A percentile compares a stretch with the other conserved stretches of the same genome.
Conservation (phyloP, 768 basidiomycete species). For the Glaciozyma antarctica region DNA sequence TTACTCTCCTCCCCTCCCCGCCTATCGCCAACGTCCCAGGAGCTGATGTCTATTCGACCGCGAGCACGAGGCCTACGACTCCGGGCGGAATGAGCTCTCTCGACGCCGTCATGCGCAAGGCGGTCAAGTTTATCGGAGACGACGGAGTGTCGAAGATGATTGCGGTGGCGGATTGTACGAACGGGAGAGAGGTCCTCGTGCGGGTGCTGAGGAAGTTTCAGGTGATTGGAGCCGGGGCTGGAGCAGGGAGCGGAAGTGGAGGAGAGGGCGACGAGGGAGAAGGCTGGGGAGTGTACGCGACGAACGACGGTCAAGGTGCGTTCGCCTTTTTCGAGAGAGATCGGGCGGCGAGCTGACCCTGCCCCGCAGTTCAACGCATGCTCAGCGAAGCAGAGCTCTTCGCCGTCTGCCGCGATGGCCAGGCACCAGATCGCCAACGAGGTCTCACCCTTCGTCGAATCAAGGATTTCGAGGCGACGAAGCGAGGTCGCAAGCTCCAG, state of each 20-base stretch:
- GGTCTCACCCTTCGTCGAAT: slow-evolving; percentile 32
- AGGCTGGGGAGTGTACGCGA: slow-evolving; percentile 32
- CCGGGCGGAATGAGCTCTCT: slow-evolving; percentile 51
- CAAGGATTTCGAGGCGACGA: not conserved
- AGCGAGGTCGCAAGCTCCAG: slow-evolving; percentile 26
- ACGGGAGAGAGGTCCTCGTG: slow-evolving; percentile 77
- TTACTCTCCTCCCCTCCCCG: not conserved
- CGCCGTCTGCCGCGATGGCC: slow-evolving; percentile 29
- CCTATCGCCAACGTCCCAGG: not conserved
- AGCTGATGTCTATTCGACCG: not conserved
- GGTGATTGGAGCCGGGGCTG: slow-evolving; percentile 42
- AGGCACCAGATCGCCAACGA: slow-evolving; percentile 27
- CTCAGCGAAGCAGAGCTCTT: slow-evolving; percentile 32
- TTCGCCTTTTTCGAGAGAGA: not conserved
- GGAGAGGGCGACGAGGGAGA: slow-evolving; percentile 21
- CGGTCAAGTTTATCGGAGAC: slow-evolving; percentile 75
- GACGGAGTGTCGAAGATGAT: slow-evolving; percentile 64
- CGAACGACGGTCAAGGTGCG: not conserved
- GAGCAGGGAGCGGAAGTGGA: not conserved
- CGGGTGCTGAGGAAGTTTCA: slow-evolving; percentile 83
- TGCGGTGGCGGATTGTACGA: slow-evolving; percentile 63
- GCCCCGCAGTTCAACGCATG: slow-evolving; percentile 17
- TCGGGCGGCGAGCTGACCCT: not conserved
- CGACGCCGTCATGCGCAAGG: slow-evolving; percentile 69
- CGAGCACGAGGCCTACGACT: slow-evolving; percentile 44